Base-by-base conservation (phyloP, 1,284 basidiomycete species). In the Ceraceosorus bombacis region DNA sequence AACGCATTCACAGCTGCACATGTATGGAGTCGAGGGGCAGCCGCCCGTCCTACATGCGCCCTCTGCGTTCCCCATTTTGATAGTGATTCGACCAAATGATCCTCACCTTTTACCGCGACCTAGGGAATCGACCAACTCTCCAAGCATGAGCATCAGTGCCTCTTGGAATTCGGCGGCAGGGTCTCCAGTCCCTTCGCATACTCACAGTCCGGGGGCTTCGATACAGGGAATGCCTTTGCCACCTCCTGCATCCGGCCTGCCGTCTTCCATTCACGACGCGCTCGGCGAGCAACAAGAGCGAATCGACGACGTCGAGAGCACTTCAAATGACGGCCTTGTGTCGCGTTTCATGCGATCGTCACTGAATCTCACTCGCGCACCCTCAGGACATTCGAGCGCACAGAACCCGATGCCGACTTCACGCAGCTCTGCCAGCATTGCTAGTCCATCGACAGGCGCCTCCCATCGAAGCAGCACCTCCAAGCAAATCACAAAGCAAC, bases 81-180 rank as follows among this genome's bases (percentile, higher is more conserved):
- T 73, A 36, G 62, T 73, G 41, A 58, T 73, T 15, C 62, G 72
- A 41, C 72, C 72, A 2, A 54, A 53, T n/a, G 72, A 73, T 55
- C 66, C 70, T 9, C 43, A 59, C n/a, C 57, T 73, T 55, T 61
- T 73, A 8, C 64, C 63, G 41, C 50, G 58, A 51, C 57, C 67
- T 36, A 59, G 55, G 15, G 40, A 9, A 10, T 49, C 37, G 43
- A 53, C 46, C 40, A 53, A 38, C 43, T 46, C 43, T 10, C 43
- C 43, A 46, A 15, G 10, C 43, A 46, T 46, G 43, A 46, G 43
- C 43, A 46, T 15, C 10, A 46, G 43, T 4, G 43, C 43, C 43
- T 46, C 43, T 10, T 46, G 43, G 43, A 46, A 15, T 15, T 46
- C 43, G n/a, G 13, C 13, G 38, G 53, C 38, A 5, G 38, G 13